These are phyloP conservation scores for Penicillium sp. DNA, from an alignment of 2,329 filamentous ascomycete genomes.

Conservation along the genomic window DNA sequence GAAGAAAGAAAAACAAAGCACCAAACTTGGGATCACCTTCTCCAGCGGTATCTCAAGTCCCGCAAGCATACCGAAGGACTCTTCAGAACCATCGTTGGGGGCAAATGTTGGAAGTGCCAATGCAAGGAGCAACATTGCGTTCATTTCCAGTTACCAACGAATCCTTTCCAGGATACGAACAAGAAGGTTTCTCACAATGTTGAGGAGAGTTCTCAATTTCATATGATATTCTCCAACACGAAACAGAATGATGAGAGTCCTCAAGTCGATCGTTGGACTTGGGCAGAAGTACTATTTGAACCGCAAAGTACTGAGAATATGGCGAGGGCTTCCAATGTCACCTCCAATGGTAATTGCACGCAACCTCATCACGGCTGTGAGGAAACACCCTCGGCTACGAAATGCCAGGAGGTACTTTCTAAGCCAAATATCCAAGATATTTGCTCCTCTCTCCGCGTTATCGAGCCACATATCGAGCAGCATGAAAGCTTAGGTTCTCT, in stretches of 20 bases:
- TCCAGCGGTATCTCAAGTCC: slow-evolving; percentile 2
- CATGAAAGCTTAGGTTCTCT: background rate
- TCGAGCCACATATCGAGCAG: background rate
- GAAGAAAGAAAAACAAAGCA: background rate
- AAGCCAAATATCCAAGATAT: background rate
- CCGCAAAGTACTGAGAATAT: no score
- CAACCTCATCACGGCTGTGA: no score
- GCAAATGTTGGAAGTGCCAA: background rate
- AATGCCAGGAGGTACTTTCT: no score
- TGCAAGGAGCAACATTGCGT: background rate
- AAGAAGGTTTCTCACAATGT: no score
- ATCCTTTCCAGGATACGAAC: no score
- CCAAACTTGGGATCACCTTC: slow-evolving; percentile 1
- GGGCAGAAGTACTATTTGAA: no score
- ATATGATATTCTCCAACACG: background rate
- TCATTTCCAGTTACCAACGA: background rate
- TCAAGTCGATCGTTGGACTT: no score
- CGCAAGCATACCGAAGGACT: slow-evolving; percentile 2
- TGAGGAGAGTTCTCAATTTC: background rate
- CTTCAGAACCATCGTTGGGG: background rate
- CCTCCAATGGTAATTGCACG: no score
- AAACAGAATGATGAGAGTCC: no score
- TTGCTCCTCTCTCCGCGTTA: background rate
- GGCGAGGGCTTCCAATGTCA: no score
- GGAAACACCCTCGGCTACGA: no score